Percentiles rank a stretch among this genome's conserved stretches.
phyloP scores from a whole-genome alignment of 176 grass and related monocot species.

The Ensete glaucum region DNA sequence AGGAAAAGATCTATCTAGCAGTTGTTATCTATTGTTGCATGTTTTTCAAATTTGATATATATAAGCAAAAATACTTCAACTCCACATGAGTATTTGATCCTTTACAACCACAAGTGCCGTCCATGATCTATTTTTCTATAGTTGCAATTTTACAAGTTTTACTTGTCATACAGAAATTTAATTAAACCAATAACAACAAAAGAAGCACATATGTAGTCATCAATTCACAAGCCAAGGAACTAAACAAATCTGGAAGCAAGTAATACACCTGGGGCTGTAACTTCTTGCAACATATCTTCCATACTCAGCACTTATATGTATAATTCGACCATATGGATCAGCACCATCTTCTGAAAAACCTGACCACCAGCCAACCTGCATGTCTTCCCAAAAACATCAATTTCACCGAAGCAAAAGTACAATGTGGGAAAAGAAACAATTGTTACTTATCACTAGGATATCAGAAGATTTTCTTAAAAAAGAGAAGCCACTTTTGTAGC shows the following conservation, averaged over 20 bases:
- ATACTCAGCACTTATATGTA: constrained; percentile 76
- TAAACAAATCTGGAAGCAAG: background rate
- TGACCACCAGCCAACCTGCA: constrained; percentile 94
- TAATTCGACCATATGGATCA: constrained; percentile 84
- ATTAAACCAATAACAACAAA: background rate
- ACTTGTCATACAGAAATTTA: background rate
- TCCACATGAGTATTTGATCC: background rate
- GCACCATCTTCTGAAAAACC: constrained; percentile 69
- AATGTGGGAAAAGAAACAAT: constrained; percentile 18
- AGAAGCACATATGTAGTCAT: background rate
- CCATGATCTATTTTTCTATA: background rate
- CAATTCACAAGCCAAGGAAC: background rate
- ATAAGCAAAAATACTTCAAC: too few species aligned
- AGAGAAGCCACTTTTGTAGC: too few species aligned
- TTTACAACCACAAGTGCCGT: background rate
- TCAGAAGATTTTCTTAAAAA: too few species aligned
- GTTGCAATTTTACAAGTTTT: background rate
- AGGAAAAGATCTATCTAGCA: too few species aligned
- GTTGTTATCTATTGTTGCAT: too few species aligned
- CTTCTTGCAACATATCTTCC: constrained; percentile 94
- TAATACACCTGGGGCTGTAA: constrained; percentile 72
- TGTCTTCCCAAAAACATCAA: constrained; percentile 32
- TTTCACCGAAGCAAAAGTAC: constrained; percentile 26
- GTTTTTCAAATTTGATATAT: too few species aligned
- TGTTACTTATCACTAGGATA: too few species aligned